Conservation (phyloP, 2,329 filamentous ascomycete species). For the Ascochyta fabae region DNA sequence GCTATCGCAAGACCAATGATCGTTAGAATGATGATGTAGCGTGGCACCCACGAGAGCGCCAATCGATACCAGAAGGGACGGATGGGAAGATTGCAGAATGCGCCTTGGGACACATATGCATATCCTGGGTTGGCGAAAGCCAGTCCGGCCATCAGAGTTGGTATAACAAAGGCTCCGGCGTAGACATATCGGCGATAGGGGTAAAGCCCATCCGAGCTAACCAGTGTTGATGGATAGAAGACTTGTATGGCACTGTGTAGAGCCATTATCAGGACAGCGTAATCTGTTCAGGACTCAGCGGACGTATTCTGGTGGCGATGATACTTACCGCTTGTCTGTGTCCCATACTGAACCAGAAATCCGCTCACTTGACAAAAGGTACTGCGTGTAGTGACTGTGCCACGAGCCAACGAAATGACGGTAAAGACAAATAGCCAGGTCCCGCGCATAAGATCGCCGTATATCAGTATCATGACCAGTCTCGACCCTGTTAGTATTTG, state of each 20-base stretch:
- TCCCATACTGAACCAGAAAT: conserved; percentile 70
- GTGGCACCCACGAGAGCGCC: conserved; percentile 74
- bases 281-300: conserved; percentile 54
- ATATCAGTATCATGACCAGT: conserved; percentile 75
- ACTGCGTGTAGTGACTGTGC: conserved; percentile 59
- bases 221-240: conserved; percentile 59
- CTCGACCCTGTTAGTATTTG: conserved; percentile 49
- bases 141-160: conserved; percentile 65
- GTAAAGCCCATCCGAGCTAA: conserved; percentile 69
- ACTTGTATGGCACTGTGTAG: conserved; percentile 76
- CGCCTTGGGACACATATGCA: conserved; percentile 68
- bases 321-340: conserved; percentile 65
- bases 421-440: conserved; percentile 72
- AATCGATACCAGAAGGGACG: conserved; percentile 72
- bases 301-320: background rate
- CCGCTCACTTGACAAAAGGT: conserved; percentile 72
- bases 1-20: conserved; percentile 70
- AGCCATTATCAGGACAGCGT: conserved; percentile 74
- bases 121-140: conserved; percentile 64
- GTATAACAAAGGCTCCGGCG: conserved; percentile 62
- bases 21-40: conserved; percentile 70
- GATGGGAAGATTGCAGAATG: conserved; percentile 73
- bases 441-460: conserved; percentile 74
- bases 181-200: conserved; percentile 69
- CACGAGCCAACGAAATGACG: conserved; percentile 61